phyloP scores from a whole-genome alignment of 192 early-diverging fungal genomes.

The Haplosporangium gracile region DNA sequence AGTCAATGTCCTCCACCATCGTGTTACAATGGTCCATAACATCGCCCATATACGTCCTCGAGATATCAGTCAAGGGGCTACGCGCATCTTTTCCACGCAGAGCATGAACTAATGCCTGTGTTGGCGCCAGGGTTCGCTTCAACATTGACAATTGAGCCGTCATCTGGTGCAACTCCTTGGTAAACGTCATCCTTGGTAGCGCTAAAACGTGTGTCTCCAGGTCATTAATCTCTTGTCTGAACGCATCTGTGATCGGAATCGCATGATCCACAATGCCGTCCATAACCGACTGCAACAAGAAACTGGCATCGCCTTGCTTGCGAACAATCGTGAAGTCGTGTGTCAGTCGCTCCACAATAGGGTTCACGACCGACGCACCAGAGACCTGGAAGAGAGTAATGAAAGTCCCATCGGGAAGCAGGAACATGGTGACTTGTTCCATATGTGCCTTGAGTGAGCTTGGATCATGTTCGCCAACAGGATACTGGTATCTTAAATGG shows the following conservation, averaged over 20 bases:
- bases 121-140: constrained; percentile 60
- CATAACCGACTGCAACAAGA: constrained; percentile 60
- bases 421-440: constrained; percentile 58
- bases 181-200: constrained; percentile 56
- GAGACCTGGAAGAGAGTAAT: constrained; percentile 59
- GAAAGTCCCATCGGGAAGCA: constrained; percentile 50
- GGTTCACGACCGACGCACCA: constrained; percentile 49
- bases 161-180: constrained; percentile 60
- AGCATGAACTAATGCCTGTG: constrained; percentile 57
- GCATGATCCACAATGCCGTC: constrained; percentile 64
- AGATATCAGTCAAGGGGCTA: constrained; percentile 40
- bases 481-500: constrained; percentile 32
- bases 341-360: constrained; percentile 50
- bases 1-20: constrained; percentile 64
- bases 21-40: constrained; percentile 65
- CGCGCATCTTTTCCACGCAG: constrained; percentile 52
- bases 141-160: constrained; percentile 59
- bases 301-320: constrained; percentile 54
- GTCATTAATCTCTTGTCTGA: constrained; percentile 57
- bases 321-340: constrained; percentile 45
- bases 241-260: constrained; percentile 60
- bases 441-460: constrained; percentile 25
- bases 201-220: constrained; percentile 57
- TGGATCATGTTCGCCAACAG: neutral
- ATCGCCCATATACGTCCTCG: constrained; percentile 63